Evolutionary conservation across 192 early-diverging fungal genomes (phyloP), one percentile per base, ranked within the genome.

Genomic region (Mortierella antarctica): DNA sequence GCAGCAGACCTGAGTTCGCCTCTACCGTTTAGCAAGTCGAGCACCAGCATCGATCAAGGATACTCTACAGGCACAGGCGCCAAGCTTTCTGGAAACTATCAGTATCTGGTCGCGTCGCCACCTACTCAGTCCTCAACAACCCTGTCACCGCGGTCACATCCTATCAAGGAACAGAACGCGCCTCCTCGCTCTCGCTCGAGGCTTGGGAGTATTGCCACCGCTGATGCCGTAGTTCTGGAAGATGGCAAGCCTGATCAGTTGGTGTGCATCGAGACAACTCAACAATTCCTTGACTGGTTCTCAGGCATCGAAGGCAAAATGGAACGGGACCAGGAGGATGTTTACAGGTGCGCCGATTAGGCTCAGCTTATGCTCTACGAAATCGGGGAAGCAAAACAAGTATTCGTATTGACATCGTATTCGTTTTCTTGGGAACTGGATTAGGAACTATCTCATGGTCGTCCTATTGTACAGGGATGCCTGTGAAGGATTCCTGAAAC

Each of bases 201-300:
- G 11, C 65, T 80, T 51, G 77, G 65, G 15, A 67, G 61, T n/a
- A 46, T 63, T 41, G 23, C 64, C 39, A 64, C 53, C 47, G 51
- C 66, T 11, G 65, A 80, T 23, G 65, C 49, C 2, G 40, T 68
- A 47, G 57, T 15, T 50, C 54, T 71, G 5, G 80, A 62, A n/a
- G 82, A 79, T 0, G 23, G 75, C 9, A 77, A 74, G 4, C 58
- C 83, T 48, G 87, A 82, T 31, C 65, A 83, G 39, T 56, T 74
- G 14, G 86, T 84, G 77, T 87, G 93, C 3, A 93, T 98, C 49
- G 92, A 96, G 57, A 98, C 91, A 4, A 91, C 93, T 0, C 94
- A 96, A 40, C 92, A 98, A 85, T 99, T 99, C 66, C 89, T 98
- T 63, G 92, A 95, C 68, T 99, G 98, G 98, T 97, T 96, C 84